These are phyloP conservation scores for Trypethelium eluteriae DNA, from an alignment of 495 filamentous ascomycete species.

Conservation along the genomic window DNA sequence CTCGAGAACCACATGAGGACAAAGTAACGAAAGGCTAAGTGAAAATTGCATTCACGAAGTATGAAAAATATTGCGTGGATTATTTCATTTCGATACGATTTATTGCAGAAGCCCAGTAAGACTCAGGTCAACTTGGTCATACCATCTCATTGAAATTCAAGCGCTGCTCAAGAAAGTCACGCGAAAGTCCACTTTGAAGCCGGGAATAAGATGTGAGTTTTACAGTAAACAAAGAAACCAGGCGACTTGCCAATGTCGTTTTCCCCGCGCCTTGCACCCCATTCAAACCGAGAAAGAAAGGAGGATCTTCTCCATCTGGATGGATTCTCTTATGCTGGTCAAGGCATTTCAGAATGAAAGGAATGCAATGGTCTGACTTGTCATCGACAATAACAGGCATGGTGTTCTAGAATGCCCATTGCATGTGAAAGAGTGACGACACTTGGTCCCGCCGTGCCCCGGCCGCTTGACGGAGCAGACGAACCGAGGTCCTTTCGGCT, in stretches of 20 bases:
- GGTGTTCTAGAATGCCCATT: neutral
- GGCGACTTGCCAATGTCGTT: constrained; percentile 62
- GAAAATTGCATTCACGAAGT: too few relatives aligned
- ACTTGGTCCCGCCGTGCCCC: neutral
- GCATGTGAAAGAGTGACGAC: constrained; percentile 9
- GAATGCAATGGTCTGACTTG: constrained; percentile 78
- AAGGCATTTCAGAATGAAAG: constrained; percentile 69
- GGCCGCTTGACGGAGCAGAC: neutral
- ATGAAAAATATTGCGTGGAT: too few relatives aligned
- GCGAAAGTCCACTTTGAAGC: too few relatives aligned
- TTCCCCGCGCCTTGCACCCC: constrained; percentile 85
- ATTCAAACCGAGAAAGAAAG: constrained; percentile 56
- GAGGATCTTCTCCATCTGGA: constrained; percentile 34
- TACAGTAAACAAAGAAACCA: neutral
- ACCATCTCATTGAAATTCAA: too few relatives aligned
- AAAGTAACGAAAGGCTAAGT: too few relatives aligned
- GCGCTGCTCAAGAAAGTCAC: too few relatives aligned
- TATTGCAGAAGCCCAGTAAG: too few relatives aligned
- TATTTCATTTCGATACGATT: too few relatives aligned
- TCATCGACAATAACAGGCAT: constrained; percentile 59
- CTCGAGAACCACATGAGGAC: too few relatives aligned
- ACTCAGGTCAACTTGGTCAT: too few relatives aligned
- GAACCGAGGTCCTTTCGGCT: constrained; percentile 29
- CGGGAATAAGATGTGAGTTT: neutral
- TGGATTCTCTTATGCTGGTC: constrained; percentile 42